Conservation (phyloP, 2,329 filamentous ascomycete species). For the Pseudocercospora musae region DNA sequence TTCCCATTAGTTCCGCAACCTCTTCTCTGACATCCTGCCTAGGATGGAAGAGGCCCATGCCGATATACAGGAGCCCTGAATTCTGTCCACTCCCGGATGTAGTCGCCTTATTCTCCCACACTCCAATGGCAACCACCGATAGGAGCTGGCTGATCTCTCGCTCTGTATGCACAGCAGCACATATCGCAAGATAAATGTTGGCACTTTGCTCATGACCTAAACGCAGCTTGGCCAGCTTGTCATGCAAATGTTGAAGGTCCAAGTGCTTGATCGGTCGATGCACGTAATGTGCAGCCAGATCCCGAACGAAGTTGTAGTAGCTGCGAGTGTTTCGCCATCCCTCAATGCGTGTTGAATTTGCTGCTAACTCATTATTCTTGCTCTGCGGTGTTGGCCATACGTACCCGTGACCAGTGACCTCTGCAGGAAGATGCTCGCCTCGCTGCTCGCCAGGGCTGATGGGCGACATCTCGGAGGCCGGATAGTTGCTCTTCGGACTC, state of each 20-base stretch:
- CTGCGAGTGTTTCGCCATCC: conserved; percentile 94
- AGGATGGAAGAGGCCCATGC: conserved; percentile 87
- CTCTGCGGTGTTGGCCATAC: conserved; percentile 85
- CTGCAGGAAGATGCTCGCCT: conserved; percentile 23
- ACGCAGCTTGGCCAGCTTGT: conserved; percentile 79
- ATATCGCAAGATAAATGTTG: conserved; percentile 79
- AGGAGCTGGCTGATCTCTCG: conserved; percentile 69
- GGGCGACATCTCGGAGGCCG: conserved; percentile 15
- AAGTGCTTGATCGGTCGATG: conserved; percentile 66
- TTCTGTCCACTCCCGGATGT: conserved; percentile 15
- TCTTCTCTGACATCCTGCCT: conserved; percentile 72
- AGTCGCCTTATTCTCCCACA: conserved; percentile 27
- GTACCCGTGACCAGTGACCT: conserved; percentile 72
- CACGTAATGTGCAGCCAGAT: conserved; percentile 36
- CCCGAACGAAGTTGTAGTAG: conserved; percentile 83
- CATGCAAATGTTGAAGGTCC: conserved; percentile 88
- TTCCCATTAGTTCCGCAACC: conserved; percentile 75
- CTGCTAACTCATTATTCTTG: conserved; percentile 81
- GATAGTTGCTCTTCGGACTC: conserved; percentile 14
- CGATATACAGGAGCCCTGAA: conserved; percentile 46
- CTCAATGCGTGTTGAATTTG: conserved; percentile 89
- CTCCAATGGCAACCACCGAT: conserved; percentile 32
- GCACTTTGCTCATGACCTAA: conserved; percentile 71
- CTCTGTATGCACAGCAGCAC: conserved; percentile 62
- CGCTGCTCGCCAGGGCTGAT: conserved; percentile 10